These are phyloP conservation scores for Actinidia chinensis DNA, from an alignment of 179 eudicot species.

Conservation along the genomic window DNA sequence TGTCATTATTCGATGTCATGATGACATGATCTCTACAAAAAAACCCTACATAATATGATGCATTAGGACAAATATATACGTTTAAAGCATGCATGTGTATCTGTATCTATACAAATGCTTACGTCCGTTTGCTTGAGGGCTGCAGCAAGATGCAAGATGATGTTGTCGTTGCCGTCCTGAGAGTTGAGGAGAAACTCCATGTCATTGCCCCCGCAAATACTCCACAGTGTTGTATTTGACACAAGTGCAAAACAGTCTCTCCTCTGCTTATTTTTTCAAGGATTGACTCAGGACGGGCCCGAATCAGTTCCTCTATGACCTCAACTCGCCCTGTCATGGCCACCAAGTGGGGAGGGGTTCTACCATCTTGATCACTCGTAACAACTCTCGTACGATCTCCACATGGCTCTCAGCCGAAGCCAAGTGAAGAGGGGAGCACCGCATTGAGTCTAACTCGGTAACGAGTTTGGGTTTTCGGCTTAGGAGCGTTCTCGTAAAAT, in stretches of 20 bases:
- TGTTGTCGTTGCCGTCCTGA: neutral
- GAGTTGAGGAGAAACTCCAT: neutral
- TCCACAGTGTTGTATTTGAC: neutral
- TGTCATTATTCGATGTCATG: too few relatives aligned
- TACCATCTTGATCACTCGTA: constrained; percentile 2
- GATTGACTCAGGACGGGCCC: neutral
- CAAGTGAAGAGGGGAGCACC: neutral
- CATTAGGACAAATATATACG: too few relatives aligned
- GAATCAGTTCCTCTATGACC: neutral
- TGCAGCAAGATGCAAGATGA: neutral
- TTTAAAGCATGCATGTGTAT: neutral
- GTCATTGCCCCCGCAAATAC: neutral
- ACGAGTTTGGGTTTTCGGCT: neutral
- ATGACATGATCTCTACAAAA: too few relatives aligned
- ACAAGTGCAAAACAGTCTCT: neutral
- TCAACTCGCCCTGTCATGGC: neutral
- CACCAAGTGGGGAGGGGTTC: neutral
- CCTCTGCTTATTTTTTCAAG: neutral
- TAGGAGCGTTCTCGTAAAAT: neutral
- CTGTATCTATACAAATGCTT: neutral
- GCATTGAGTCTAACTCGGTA: neutral
- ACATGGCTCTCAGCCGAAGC: neutral
- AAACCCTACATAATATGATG: too few relatives aligned
- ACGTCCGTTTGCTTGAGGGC: neutral
- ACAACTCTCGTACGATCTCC: neutral